Conservation (phyloP, 2,329 filamentous ascomycete species). For the Penicillium italicum region DNA sequence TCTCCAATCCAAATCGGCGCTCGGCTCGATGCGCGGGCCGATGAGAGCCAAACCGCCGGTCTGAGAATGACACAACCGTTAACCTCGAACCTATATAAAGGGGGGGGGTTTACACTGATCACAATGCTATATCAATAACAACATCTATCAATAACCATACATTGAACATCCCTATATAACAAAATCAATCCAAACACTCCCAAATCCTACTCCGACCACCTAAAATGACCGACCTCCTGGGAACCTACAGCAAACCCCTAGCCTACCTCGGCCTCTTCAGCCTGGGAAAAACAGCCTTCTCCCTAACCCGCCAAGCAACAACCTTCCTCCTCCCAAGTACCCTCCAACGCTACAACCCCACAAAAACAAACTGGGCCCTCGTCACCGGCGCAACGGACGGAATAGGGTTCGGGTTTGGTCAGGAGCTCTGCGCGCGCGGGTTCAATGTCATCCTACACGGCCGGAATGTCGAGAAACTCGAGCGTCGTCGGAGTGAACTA, state of each 20-base stretch:
- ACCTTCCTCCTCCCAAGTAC: conserved; percentile 17
- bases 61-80: background rate
- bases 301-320: conserved; percentile 15
- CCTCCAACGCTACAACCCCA: conserved; percentile 18
- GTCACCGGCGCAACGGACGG: conserved; percentile 54
- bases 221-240: conserved; percentile 4
- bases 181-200: background rate
- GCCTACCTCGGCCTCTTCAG: conserved; percentile 17
- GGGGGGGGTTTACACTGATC: background rate
- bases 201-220: background rate
- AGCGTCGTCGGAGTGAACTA: conserved; percentile 42
- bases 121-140: background rate
- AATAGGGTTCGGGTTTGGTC: conserved; percentile 51
- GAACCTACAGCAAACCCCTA: conserved; percentile 9
- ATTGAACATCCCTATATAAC: background rate
- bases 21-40: conserved; percentile 8
- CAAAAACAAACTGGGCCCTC: conserved; percentile 20
- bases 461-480: conserved; percentile 51
- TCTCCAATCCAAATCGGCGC: background rate
- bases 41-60: background rate
- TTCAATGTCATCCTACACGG: conserved; percentile 59
- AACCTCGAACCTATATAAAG: background rate
- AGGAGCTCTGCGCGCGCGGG: conserved; percentile 50
- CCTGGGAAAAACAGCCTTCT: conserved; percentile 10
- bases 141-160: background rate